phyloP scores from a whole-genome alignment of 2,329 filamentous ascomycete species.

The Chaetomium sp. region DNA sequence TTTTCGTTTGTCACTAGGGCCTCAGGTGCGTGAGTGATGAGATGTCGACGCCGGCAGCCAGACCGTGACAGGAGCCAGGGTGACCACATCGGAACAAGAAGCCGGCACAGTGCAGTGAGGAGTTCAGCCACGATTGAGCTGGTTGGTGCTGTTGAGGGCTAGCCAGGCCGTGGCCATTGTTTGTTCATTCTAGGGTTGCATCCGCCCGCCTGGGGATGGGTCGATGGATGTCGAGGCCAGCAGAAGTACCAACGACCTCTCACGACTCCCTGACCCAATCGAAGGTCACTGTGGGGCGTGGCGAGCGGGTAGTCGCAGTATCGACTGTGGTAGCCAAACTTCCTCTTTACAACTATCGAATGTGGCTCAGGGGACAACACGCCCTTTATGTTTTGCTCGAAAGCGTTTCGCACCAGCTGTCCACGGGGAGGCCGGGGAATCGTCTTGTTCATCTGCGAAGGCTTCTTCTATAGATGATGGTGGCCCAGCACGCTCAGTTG shows the following conservation, averaged over 20 bases:
- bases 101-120: slow-evolving; percentile 17
- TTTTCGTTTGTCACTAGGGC: slow-evolving; percentile 14
- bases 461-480: slow-evolving; percentile 31
- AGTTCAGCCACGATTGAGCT: slow-evolving; percentile 3
- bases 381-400: slow-evolving; percentile 22
- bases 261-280: neutral
- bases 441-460: slow-evolving; percentile 26
- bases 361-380: slow-evolving; percentile 12
- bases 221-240: slow-evolving; percentile 11
- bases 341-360: slow-evolving; percentile 31
- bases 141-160: slow-evolving; percentile 13
- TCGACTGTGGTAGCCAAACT: slow-evolving; percentile 21
- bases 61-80: neutral
- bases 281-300: neutral
- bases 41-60: slow-evolving; percentile 3
- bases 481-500: slow-evolving; percentile 19
- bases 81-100: slow-evolving; percentile 22
- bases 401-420: slow-evolving; percentile 1
- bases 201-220: slow-evolving; percentile 26
- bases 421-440: slow-evolving; percentile 3
- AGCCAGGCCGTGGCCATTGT: slow-evolving; percentile 4
- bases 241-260: slow-evolving; percentile 22
- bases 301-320: slow-evolving; percentile 24
- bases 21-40: neutral
- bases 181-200: slow-evolving; percentile 25